These are phyloP conservation scores for Pelargonium nanum DNA, from an alignment of 345 rosid genomes.

Conservation along the genomic window DNA sequence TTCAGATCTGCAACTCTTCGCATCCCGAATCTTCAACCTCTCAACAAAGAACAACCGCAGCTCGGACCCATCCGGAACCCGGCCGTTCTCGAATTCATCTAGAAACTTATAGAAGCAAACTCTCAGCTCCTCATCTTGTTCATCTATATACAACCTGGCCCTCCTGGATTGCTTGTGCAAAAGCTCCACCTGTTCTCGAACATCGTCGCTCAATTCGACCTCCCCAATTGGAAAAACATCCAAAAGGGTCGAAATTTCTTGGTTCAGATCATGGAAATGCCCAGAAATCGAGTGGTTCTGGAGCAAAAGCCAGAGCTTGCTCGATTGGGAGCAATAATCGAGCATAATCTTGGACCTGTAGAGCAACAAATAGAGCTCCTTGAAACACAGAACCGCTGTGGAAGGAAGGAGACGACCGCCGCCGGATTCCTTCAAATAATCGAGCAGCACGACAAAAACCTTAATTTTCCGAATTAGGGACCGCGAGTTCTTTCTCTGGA, in stretches of 20 bases:
- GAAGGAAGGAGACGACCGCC: constrained; percentile 23
- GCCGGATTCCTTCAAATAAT: constrained; percentile 43
- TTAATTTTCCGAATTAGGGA: constrained; percentile 66
- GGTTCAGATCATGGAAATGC: constrained; percentile 88
- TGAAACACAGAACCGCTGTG: constrained; percentile 56
- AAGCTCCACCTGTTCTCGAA: constrained; percentile 70
- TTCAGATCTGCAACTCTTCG: constrained; percentile 49
- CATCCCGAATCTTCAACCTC: constrained; percentile 45
- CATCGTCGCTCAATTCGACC: constrained; percentile 53
- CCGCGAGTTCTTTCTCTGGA: constrained; percentile 69
- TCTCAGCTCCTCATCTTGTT: constrained; percentile 60
- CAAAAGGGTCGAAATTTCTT: constrained; percentile 74
- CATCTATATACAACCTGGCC: constrained; percentile 47
- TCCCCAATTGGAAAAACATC: constrained; percentile 71
- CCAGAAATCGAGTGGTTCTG: constrained; percentile 77
- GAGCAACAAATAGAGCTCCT: constrained; percentile 80
- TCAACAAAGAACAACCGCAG: constrained; percentile 54
- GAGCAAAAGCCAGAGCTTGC: constrained; percentile 86
- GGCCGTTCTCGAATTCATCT: constrained; percentile 53
- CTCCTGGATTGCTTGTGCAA: constrained; percentile 52
- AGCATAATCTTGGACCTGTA: constrained; percentile 76
- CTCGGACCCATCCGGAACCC: constrained; percentile 28
- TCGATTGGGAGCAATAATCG: constrained; percentile 65
- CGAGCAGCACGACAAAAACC: constrained; percentile 51
- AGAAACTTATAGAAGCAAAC: constrained; percentile 44